Conservation (phyloP, 768 basidiomycete genomes). For the Tulasnella sp. region DNA sequence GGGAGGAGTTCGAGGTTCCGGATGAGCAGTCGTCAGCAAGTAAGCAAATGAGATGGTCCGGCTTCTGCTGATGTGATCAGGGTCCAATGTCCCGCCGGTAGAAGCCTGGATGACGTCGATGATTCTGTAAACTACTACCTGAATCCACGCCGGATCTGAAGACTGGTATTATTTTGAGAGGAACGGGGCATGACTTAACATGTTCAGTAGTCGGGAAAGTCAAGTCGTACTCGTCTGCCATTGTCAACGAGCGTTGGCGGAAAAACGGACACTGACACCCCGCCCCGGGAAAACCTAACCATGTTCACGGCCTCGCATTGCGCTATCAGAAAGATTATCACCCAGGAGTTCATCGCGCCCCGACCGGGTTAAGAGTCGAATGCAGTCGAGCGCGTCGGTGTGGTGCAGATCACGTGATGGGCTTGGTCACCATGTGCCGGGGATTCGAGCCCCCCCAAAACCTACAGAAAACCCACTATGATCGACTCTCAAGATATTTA, state of each 20-base stretch:
- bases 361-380: no score
- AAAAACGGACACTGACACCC: background rate
- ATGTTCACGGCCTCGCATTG: no score
- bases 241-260: background rate
- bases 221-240: background rate
- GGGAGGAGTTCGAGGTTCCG: background rate
- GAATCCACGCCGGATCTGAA: background rate
- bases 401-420: no score
- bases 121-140: background rate
- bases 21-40: background rate
- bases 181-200: background rate
- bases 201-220: background rate
- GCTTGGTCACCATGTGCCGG: no score
- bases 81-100: background rate
- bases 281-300: no score
- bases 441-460: no score
- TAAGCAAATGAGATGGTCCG: background rate
- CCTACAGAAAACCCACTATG: no score
- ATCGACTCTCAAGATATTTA: no score
- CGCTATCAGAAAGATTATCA: no score
- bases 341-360: no score
- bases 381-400: no score
- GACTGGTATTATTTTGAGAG: background rate
- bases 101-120: background rate
- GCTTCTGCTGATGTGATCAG: background rate